These are phyloP conservation scores for Typha latifolia DNA, from an alignment of 176 grass and related monocot genomes.

Conservation along the genomic window DNA sequence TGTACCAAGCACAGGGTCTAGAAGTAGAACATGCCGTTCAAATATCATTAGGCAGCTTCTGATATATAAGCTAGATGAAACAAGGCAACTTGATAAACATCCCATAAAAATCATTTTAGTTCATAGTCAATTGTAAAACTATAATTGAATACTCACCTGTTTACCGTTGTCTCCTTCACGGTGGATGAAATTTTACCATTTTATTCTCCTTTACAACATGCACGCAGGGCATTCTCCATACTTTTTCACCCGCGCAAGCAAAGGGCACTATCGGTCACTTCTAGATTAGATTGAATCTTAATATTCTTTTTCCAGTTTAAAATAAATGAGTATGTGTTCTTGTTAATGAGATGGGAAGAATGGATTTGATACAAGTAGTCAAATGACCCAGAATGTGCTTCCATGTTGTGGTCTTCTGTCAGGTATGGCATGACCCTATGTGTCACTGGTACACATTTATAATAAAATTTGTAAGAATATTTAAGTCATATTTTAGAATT, in stretches of 20 bases:
- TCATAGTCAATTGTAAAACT: not conserved
- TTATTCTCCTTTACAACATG: slow-evolving; percentile 98
- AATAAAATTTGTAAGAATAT: no score
- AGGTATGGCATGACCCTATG: no score
- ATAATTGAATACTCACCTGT: slow-evolving; percentile 43
- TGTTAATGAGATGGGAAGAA: no score
- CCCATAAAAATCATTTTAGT: not conserved
- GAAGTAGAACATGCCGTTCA: slow-evolving; percentile 95
- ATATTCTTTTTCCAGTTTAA: not conserved
- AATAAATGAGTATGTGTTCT: no score
- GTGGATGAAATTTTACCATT: slow-evolving; percentile 99
- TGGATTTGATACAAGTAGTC: no score
- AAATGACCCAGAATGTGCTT: no score
- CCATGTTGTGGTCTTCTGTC: no score
- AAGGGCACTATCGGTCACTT: not conserved
- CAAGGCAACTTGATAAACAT: not conserved
- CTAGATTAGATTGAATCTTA: not conserved
- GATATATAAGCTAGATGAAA: slow-evolving; percentile 62
- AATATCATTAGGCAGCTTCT: slow-evolving; percentile 95
- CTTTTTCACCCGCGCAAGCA: slow-evolving; percentile 79
- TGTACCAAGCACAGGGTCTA: slow-evolving; percentile 97
- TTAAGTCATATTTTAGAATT: no score
- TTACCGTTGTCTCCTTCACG: slow-evolving; percentile 93
- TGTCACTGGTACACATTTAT: no score
- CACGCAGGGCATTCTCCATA: slow-evolving; percentile 96